These are phyloP conservation scores for Botrytis fragariae DNA, from an alignment of 2,329 filamentous ascomycete genomes.

Conservation along the genomic window DNA sequence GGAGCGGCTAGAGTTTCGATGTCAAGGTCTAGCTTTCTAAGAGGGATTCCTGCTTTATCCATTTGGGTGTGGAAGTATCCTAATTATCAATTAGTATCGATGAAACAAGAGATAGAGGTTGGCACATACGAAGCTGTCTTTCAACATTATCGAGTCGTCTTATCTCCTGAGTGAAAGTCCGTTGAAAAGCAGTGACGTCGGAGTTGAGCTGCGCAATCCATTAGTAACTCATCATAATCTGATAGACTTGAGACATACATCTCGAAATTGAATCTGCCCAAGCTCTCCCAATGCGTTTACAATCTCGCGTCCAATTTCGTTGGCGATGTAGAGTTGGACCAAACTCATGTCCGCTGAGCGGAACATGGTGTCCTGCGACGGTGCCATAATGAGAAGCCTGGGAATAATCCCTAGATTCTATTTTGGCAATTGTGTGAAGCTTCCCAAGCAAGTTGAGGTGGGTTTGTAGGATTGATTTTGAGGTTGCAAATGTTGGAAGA, in stretches of 20 bases:
- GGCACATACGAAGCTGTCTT: conserved; percentile 81
- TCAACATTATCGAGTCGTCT: conserved; percentile 97
- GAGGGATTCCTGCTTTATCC: conserved; percentile 83
- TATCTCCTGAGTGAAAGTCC: conserved; percentile 97
- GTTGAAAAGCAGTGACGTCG: conserved; percentile 89
- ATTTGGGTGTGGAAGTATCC: conserved; percentile 95
- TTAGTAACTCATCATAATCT: conserved; percentile 24
- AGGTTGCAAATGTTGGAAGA: conserved; percentile 16
- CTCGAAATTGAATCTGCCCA: conserved; percentile 93
- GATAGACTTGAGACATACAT: conserved; percentile 57
- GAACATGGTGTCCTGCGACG: conserved; percentile 87
- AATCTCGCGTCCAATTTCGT: conserved; percentile 97
- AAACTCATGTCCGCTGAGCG: conserved; percentile 99
- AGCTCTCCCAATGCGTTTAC: conserved; percentile 95
- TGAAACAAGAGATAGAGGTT: conserved; percentile 8
- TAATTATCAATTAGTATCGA: conserved; percentile 40
- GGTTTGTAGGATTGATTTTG: conserved; percentile 12
- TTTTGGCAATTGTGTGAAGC: conserved; percentile 27
- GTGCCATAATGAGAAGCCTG: conserved; percentile 51
- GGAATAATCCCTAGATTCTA: conserved; percentile 24
- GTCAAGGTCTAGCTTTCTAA: conserved; percentile 90
- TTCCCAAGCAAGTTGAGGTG: conserved; percentile 11
- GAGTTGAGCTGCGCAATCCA: conserved; percentile 71
- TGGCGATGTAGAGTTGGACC: conserved; percentile 99
- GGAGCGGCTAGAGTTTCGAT: conserved; percentile 81